These are phyloP conservation scores for Sphaerostilbella broomeana DNA, from an alignment of 2,329 filamentous ascomycete genomes.

Conservation along the genomic window DNA sequence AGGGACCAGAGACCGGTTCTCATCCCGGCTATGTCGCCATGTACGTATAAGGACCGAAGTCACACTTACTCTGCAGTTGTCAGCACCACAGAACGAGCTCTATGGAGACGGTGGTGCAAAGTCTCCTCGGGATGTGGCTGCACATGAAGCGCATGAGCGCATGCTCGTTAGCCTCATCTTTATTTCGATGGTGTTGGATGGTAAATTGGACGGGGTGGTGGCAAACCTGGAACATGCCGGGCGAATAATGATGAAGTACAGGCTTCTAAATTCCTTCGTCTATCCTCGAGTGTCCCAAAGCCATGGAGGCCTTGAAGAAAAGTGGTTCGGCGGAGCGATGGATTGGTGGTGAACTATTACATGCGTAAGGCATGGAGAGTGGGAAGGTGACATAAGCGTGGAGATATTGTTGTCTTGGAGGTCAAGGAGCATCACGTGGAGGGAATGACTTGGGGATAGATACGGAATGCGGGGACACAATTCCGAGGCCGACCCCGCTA, in stretches of 20 bases:
- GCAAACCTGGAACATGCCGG: slow-evolving; percentile 18
- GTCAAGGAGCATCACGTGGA: too few species aligned
- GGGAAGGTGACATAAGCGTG: too few species aligned
- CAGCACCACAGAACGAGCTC: slow-evolving; percentile 75
- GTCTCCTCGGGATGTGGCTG: slow-evolving; percentile 63
- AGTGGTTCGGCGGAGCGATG: too few species aligned
- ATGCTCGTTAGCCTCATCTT: neutral
- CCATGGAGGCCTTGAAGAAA: neutral
- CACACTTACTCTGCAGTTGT: slow-evolving; percentile 63
- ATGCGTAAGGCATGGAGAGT: too few species aligned
- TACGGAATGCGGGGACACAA: too few species aligned
- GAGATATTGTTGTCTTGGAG: too few species aligned
- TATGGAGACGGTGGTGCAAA: slow-evolving; percentile 74
- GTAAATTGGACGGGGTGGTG: neutral
- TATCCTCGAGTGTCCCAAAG: neutral
- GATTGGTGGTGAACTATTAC: too few species aligned
- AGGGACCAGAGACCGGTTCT: too few species aligned
- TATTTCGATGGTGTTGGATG: too few species aligned
- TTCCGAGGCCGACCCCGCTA: too few species aligned
- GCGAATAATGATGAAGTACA: neutral
- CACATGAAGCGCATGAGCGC: neutral
- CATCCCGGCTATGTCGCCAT: too few species aligned
- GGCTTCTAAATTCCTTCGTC: neutral
- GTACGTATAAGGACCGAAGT: neutral
- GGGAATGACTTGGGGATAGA: too few species aligned